Evolutionary conservation across 345 rosid genomes (phyloP), one percentile per base, ranked within the genome.

Genomic region (Odontarrhena argentea): DNA sequence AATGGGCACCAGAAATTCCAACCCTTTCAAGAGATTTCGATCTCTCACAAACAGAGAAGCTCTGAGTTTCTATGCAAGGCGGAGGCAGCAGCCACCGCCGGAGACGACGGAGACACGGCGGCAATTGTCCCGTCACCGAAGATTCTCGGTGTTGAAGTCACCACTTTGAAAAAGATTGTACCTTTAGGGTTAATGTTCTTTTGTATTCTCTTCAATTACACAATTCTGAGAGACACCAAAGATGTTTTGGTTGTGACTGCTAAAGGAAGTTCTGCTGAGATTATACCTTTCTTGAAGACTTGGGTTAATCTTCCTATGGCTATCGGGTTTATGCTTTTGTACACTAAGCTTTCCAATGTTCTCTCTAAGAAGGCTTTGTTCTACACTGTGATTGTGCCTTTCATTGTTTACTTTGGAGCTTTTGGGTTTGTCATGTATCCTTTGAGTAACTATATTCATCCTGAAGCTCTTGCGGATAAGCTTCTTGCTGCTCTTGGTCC

Each of bases 301-400:
- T 93, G 98, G 98, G 98, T 93, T 32, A 93, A 93, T 79, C 85
- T 93, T 68, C 98, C 98, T 61, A 86, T 93, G 97, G 98, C 98
- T 50, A 54, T 93, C 79, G 98, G 98, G 49, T 93, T 93, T 76
- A 93, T 93, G 98, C 68, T 93, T 55, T 62, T 87, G 24, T 93
- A 93, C 79, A 85, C 92, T 2, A 85, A 86, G 34, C 77, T 93
- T 80, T 75, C 98, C 30, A 82, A 85, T 74, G 90, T 84, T 22
- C 78, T 93, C 74, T 83, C 98, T 6, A 93, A 86, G 74, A 73
- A 89, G 79, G 90, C 97, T 54, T 80, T 93, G 6, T 93, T 93
- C 70, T 93, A 89, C 68, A 71, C 92, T 1, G 93, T 88, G 26
- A 89, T 93, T 54, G 32, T 93, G 48, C 98, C 98, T 14, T 93